phyloP scores from a whole-genome alignment of 2,329 filamentous ascomycete genomes.

The Beauveria australis region DNA sequence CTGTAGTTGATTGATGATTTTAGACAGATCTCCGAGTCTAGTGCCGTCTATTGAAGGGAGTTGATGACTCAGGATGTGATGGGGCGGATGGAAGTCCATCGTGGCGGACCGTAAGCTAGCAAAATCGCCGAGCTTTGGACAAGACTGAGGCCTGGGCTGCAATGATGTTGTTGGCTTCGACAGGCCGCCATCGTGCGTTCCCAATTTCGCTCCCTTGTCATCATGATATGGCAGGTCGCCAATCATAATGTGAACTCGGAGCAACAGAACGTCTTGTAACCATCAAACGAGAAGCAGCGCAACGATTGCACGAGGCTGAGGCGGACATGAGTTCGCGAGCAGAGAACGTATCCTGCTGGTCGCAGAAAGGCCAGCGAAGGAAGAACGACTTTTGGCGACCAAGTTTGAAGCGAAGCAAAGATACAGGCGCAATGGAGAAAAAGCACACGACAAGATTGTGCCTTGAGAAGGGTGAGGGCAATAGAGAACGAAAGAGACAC shows the following conservation, averaged over 20 bases:
- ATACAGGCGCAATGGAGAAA: neutral
- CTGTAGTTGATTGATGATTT: slow-evolving; percentile 5
- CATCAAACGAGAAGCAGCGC: neutral
- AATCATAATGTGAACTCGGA: neutral
- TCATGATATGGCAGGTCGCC: neutral
- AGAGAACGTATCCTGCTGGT: neutral
- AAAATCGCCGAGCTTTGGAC: slow-evolving; percentile 11
- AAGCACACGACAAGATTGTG: neutral
- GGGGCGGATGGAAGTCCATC: slow-evolving; percentile 3
- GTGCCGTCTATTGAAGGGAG: neutral
- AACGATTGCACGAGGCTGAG: neutral
- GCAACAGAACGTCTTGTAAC: neutral
- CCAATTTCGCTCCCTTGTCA: neutral
- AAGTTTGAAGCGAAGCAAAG: neutral
- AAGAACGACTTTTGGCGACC: neutral
- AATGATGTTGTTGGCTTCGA: neutral
- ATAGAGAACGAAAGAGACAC: neutral
- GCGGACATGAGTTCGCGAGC: neutral
- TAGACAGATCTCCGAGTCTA: slow-evolving; percentile 7
- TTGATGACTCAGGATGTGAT: slow-evolving; percentile 5
- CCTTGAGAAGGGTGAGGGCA: neutral
- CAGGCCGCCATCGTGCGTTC: neutral
- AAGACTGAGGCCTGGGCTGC: neutral
- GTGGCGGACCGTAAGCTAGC: neutral
- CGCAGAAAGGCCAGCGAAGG: neutral